Conservation (phyloP, 1,284 basidiomycete species). For the Leccinum pallidistipes region DNA sequence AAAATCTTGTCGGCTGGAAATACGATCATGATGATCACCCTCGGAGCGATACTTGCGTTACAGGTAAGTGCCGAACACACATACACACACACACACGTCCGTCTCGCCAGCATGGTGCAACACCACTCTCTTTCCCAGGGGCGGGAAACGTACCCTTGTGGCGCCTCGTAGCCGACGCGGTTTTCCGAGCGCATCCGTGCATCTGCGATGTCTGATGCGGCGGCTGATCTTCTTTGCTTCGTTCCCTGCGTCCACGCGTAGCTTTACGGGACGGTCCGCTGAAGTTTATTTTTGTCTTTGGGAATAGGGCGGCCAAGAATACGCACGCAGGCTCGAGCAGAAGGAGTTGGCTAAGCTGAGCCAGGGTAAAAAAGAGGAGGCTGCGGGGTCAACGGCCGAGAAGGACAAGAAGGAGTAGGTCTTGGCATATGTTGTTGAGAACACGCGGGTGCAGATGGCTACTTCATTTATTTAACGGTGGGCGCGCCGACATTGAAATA, state of each 20-base stretch:
- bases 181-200: constrained; percentile 1
- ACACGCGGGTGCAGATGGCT: background rate
- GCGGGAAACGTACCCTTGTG: constrained; percentile 6
- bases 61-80: constrained; percentile 53
- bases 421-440: background rate
- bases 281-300: constrained; percentile 22
- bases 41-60: constrained; percentile 63
- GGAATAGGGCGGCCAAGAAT: constrained; percentile 82
- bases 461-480: constrained; percentile 8
- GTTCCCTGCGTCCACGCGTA: constrained; percentile 7
- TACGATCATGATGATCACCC: constrained; percentile 70
- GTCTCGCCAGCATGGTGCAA: constrained; percentile 3
- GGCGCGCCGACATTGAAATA: constrained; percentile 5
- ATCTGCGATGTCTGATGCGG: background rate
- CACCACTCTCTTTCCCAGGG: constrained; percentile 12
- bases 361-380: constrained; percentile 25
- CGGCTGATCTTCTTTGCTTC: constrained; percentile 8
- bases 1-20: constrained; percentile 82
- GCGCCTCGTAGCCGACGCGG: constrained; percentile 17
- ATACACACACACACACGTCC: background rate
- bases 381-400: constrained; percentile 35
- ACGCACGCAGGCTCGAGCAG: constrained; percentile 68
- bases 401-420: constrained; percentile 42
- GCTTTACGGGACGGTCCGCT: constrained; percentile 19
- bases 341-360: constrained; percentile 54